Evolutionary conservation across 2,329 filamentous ascomycete genomes (phyloP).

Genomic region (Penicillium sp.): DNA sequence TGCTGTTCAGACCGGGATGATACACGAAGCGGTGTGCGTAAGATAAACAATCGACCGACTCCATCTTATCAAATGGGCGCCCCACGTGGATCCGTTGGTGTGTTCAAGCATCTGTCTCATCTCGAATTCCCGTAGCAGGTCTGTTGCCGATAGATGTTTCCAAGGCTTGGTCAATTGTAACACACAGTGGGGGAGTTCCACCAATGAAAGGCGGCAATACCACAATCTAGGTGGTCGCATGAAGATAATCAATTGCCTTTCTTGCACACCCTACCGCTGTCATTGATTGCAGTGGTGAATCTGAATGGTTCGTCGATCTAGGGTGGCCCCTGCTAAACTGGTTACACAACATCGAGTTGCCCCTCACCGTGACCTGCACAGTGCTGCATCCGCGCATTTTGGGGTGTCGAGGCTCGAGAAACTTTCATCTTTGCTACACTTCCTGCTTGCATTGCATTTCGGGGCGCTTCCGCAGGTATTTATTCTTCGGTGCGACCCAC

Average conservation of each 20-base stretch:
- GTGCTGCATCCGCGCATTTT: conserved; percentile 7
- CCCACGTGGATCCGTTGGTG: not conserved
- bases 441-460: not conserved
- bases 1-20: not conserved
- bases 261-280: not conserved
- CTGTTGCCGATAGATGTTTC: not conserved
- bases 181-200: not conserved
- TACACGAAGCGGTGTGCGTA: conserved; percentile 16
- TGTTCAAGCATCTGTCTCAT: not conserved
- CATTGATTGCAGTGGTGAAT: not conserved
- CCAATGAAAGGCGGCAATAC: not conserved
- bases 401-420: not conserved
- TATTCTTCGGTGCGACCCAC: conserved; percentile 9
- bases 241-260: conserved; percentile 4
- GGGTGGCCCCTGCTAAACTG: conserved; percentile 2
- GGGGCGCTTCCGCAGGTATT: not conserved
- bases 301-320: conserved; percentile 11
- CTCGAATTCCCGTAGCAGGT: not conserved
- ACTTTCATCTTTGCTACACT: not conserved
- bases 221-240: not conserved
- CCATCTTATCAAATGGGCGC: not conserved
- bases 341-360: conserved; percentile 12
- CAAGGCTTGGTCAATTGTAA: not conserved
- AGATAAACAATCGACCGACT: not conserved
- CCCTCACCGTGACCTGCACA: conserved; percentile 3